These are phyloP conservation scores for Exsudoporus floridanus DNA, from an alignment of 1,284 basidiomycete genomes.

Conservation along the genomic window DNA sequence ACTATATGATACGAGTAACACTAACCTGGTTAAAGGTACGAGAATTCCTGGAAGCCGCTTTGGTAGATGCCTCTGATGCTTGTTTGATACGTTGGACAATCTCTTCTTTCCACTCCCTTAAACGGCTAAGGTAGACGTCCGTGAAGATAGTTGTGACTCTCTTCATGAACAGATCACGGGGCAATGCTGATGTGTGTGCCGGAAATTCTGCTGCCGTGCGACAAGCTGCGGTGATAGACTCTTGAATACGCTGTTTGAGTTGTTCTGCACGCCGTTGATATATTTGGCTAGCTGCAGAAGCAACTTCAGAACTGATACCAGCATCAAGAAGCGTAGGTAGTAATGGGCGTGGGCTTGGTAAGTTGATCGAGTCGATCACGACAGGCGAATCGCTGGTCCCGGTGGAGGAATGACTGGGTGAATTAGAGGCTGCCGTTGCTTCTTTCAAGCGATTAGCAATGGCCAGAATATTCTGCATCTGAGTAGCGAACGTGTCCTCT, in stretches of 20 bases:
- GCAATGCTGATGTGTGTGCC: fast-evolving
- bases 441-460: not conserved
- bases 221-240: not conserved
- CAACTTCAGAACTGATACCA: not conserved
- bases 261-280: not conserved
- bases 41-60: not conserved
- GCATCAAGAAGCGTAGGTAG: constrained; percentile 1
- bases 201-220: not conserved
- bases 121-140: not conserved
- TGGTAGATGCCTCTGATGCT: fast-evolving
- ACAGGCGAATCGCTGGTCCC: fast-evolving
- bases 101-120: constrained; percentile 9
- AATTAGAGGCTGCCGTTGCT: fast-evolving
- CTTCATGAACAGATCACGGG: not conserved
- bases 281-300: not conserved
- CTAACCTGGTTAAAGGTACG: constrained; percentile 15
- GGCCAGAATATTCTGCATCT: not conserved
- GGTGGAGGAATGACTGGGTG: not conserved
- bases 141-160: not conserved
- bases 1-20: fast-evolving
- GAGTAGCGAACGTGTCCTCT: not conserved
- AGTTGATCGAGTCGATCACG: not conserved
- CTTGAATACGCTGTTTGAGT: not conserved
- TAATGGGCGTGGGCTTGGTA: constrained; percentile 1
- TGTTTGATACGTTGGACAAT: not conserved